Conservation (phyloP, 2,329 filamentous ascomycete genomes). For the Tricladium varicosporioides region DNA sequence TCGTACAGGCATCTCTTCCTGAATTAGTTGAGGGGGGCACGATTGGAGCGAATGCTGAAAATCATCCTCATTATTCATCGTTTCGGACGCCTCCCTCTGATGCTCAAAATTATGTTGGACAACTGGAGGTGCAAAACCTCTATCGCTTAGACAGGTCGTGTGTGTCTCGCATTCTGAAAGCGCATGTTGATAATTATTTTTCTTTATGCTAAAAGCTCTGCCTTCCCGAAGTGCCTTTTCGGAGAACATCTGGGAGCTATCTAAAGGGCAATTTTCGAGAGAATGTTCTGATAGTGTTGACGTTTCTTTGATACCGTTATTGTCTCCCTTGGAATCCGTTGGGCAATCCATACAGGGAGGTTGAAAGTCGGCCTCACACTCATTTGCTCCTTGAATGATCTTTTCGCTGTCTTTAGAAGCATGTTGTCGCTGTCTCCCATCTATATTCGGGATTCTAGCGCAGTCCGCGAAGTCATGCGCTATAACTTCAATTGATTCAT, state of each 20-base stretch:
- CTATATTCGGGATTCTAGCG: not conserved
- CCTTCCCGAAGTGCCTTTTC: no score
- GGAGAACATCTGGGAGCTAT: no score
- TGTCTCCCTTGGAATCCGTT: not conserved
- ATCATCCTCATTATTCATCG: not conserved
- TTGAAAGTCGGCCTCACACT: not conserved
- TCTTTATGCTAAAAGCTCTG: not conserved
- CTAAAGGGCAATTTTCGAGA: no score
- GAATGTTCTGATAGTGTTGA: no score
- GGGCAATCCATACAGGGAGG: not conserved
- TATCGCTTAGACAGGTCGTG: no score
- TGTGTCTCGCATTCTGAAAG: not conserved
- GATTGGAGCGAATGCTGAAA: not conserved
- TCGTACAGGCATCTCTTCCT: no score
- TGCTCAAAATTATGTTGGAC: not conserved
- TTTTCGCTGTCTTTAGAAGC: not conserved
- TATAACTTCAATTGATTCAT: not conserved
- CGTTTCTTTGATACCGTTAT: not conserved
- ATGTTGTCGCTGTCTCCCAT: not conserved
- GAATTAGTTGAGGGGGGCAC: not conserved
- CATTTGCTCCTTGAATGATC: not conserved
- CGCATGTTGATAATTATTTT: not conserved
- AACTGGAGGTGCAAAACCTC: not conserved
- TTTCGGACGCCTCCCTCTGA: not conserved
- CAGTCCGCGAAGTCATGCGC: not conserved